Evolutionary conservation across 2,329 filamentous ascomycete species (phyloP), one percentile per base, ranked within the genome.

Genomic region (Escovopsis weberi): DNA sequence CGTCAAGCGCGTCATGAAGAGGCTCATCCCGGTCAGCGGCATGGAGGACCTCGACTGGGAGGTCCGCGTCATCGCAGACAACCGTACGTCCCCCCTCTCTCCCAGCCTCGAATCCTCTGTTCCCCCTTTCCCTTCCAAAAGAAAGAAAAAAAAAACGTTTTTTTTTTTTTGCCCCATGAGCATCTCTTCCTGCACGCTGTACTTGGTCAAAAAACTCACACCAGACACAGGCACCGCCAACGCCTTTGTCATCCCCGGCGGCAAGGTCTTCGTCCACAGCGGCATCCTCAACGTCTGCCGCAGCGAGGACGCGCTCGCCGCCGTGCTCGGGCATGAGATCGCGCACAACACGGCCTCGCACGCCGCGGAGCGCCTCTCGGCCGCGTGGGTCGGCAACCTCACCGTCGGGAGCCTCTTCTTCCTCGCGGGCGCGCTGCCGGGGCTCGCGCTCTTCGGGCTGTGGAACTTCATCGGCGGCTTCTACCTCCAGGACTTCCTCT

Each of bases 301-400:
- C 41, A 77, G 67, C 51, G 81, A 86, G 44, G 74, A 81, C 55
- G 79, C 77, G 3, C 66, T 89, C 26, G 84, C 84, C 4, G 76
- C 83, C 1, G 81, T 89, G 3, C 66, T 89, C 12, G 81, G 82
- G 12, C 84, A 88, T 59, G 84, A 88, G 63, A 84, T 88, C 47
- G 81, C 82, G 15, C 84, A 89, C 56, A 82, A 80, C 48, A 69
- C 84, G 12, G 80, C 81, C 0, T 72, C 75, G 44, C 82, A 86
- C 55, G 63, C 71, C 6, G 77, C 71, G 15, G 84, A 89, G 66
- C 69, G 74, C 30, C 63, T 75, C 53, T 75, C 70, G 11, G 64
- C 66, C 34, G 63, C 65, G 39, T 66, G 73, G 47, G 68, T 72
- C n/a, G 61, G 63, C 44, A 73, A 70, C 41, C 59, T 75, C 23